phyloP scores from a whole-genome alignment of 305 asterid genomes.

The Euphrasia arctica region DNA sequence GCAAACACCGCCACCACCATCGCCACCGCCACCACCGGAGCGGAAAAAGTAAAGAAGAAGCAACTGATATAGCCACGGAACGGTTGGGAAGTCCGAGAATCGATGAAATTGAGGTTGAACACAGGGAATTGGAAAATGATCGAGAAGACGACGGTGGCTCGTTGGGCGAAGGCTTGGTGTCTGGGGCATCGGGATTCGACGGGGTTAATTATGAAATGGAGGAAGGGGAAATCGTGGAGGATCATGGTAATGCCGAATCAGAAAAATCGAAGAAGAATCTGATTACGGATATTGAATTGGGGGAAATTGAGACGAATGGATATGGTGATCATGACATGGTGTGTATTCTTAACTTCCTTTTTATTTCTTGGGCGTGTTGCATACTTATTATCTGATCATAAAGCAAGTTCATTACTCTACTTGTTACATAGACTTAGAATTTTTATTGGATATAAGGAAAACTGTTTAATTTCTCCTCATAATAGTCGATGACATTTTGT shows the following conservation, averaged over 20 bases:
- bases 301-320: slow-evolving; percentile 36
- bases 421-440: neutral
- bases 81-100: slow-evolving; percentile 28
- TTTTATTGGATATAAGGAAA: neutral
- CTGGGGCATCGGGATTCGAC: slow-evolving; percentile 25
- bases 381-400: no score
- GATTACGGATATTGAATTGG: slow-evolving; percentile 47
- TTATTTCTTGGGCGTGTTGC: neutral
- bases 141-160: slow-evolving; percentile 32
- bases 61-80: slow-evolving; percentile 27
- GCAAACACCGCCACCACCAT: slow-evolving; percentile 74
- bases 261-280: slow-evolving; percentile 35
- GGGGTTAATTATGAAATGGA: slow-evolving; percentile 87
- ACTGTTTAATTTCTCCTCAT: neutral
- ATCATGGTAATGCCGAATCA: slow-evolving; percentile 37
- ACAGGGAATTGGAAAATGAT: slow-evolving; percentile 29
- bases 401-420: neutral
- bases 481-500: neutral
- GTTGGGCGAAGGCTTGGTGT: slow-evolving; percentile 30
- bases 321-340: slow-evolving; percentile 52
- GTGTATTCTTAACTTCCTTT: slow-evolving; percentile 28
- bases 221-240: slow-evolving; percentile 93
- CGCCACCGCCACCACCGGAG: slow-evolving; percentile 65
- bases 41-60: slow-evolving; percentile 44
- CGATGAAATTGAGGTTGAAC: slow-evolving; percentile 33